phyloP scores from a whole-genome alignment of 2,329 filamentous ascomycete species.

The Botrytis pseudocinerea region DNA sequence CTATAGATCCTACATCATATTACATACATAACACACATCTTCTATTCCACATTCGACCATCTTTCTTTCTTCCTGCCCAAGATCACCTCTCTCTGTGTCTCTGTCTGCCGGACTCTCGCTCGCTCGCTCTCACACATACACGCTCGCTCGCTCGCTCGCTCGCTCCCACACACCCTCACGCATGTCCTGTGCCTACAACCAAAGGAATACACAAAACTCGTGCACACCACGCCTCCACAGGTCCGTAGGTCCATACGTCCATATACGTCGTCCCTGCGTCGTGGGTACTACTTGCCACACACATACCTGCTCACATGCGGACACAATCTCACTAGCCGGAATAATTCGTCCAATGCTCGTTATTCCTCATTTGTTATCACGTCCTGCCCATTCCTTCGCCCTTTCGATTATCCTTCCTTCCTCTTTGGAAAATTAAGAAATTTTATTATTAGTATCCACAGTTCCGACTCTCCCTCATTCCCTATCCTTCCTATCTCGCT shows the following conservation, averaged over 20 bases:
- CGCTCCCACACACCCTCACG: neutral
- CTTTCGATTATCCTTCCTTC: neutral
- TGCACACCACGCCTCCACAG: neutral
- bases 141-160: no score
- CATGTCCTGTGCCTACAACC: neutral
- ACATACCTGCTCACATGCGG: neutral
- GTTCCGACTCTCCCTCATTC: neutral
- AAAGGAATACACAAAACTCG: conserved; percentile 1
- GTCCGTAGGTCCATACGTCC: neutral
- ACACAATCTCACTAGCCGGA: neutral
- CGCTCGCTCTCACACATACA: no score
- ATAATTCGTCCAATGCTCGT: neutral
- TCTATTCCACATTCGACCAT: neutral
- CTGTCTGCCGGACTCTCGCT: neutral
- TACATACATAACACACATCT: neutral
- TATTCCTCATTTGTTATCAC: neutral
- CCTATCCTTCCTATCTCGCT: neutral
- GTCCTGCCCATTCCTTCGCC: neutral
- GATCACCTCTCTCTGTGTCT: neutral
- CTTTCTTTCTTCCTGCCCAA: neutral
- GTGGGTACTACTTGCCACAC: neutral
- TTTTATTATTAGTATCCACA: conserved; percentile 9
- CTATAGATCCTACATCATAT: neutral
- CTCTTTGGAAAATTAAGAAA: neutral
- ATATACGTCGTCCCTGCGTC: neutral